Conservation (phyloP, 768 basidiomycete species). For the Boletus subparvulus region DNA sequence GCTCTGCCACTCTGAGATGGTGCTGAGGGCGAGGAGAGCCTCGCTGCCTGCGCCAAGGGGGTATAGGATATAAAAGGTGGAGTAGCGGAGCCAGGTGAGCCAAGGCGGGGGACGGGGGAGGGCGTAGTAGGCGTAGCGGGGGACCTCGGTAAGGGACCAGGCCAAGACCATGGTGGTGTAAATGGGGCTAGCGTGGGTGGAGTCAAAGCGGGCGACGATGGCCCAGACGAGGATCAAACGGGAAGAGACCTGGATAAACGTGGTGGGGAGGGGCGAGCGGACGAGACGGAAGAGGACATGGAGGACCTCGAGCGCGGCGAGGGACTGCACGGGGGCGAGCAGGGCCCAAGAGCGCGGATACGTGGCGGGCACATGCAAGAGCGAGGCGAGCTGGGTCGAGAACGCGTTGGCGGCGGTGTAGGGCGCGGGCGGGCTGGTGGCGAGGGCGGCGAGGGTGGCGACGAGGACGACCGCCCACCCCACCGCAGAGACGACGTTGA, state of each 20-base stretch:
- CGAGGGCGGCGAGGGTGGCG: slow-evolving; percentile 49
- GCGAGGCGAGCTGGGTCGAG: slow-evolving; percentile 34
- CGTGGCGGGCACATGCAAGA: slow-evolving; percentile 43
- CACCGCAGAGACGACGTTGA: slow-evolving; percentile 72
- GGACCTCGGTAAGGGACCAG: slow-evolving; percentile 89
- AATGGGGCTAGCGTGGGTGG: slow-evolving; percentile 68
- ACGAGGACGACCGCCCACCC: slow-evolving; percentile 77
- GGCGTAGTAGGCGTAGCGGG: slow-evolving; percentile 90
- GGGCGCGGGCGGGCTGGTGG: slow-evolving; percentile 1
- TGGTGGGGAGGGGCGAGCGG: slow-evolving; percentile 70
- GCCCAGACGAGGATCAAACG: slow-evolving; percentile 86
- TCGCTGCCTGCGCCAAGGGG: slow-evolving; percentile 91
- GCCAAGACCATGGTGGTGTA: slow-evolving; percentile 91
- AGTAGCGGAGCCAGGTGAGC: slow-evolving; percentile 81
- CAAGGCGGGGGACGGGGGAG: slow-evolving; percentile 53
- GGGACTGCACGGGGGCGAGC: slow-evolving; percentile 75
- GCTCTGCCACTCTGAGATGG: slow-evolving; percentile 56
- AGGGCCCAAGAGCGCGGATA: slow-evolving; percentile 56
- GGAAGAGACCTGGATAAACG: slow-evolving; percentile 75
- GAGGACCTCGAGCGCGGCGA: slow-evolving; percentile 79
- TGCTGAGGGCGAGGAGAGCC: slow-evolving; percentile 77
- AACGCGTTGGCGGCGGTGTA: slow-evolving; percentile 40
- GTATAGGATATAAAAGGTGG: slow-evolving; percentile 92
- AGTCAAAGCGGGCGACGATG: slow-evolving; percentile 41
- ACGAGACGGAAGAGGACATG: slow-evolving; percentile 83